These are phyloP conservation scores for Paramecium caudatum DNA, from an alignment of 73 alveolate genomes.

Conservation along the genomic window DNA sequence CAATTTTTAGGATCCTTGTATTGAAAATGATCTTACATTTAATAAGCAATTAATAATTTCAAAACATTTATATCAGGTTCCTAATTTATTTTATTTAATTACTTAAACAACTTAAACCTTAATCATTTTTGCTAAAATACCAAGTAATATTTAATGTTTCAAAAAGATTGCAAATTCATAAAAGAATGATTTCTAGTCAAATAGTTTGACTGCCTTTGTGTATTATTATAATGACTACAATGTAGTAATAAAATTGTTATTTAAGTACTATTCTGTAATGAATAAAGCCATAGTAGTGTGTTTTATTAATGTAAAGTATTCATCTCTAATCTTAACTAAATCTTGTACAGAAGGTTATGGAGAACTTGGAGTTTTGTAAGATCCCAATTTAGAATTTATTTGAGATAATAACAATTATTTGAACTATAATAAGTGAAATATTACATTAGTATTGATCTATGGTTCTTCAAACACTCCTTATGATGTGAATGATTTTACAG, in stretches of 20 bases:
- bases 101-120: too few relatives aligned
- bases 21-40: not conserved
- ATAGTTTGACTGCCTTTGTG: not conserved
- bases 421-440: too few relatives aligned
- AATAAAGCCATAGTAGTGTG: not conserved
- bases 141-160: not conserved
- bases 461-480: constrained; percentile 29
- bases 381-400: not conserved
- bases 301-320: not conserved
- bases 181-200: not conserved
- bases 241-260: not conserved
- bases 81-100: not conserved
- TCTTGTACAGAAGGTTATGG: not conserved
- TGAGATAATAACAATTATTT: too few relatives aligned
- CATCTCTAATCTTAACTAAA: not conserved
- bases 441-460: too few relatives aligned
- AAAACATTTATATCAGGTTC: not conserved
- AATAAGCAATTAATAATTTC: not conserved
- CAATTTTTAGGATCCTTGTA: constrained; percentile 19
- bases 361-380: constrained; percentile 36
- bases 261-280: not conserved
- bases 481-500: constrained; percentile 31
- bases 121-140: not conserved
- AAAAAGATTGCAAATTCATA: not conserved
- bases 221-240: not conserved